These are phyloP conservation scores for Fusarium marasasianum DNA, from an alignment of 2,329 filamentous ascomycete genomes.

Conservation along the genomic window DNA sequence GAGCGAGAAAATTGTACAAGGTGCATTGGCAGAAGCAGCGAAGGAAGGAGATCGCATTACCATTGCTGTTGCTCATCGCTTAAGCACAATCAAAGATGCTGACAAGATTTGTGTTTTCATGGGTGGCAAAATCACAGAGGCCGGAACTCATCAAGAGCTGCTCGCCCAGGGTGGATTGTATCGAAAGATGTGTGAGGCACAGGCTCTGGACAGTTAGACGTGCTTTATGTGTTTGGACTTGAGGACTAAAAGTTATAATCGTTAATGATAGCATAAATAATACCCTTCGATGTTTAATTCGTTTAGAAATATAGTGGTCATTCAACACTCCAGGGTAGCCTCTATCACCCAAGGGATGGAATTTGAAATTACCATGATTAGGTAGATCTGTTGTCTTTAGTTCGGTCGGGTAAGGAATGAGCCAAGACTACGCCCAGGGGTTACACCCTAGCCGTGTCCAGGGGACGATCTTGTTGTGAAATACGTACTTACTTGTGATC, in stretches of 20 bases:
- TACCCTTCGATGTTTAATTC: conserved; percentile 2
- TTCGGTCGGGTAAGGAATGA: background rate
- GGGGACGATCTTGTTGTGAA: background rate
- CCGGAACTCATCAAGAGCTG: conserved; percentile 66
- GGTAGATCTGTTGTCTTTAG: background rate
- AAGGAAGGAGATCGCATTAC: conserved; percentile 68
- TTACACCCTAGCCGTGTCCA: background rate
- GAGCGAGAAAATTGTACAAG: conserved; percentile 67
- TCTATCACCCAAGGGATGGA: background rate
- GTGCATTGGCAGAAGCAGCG: conserved; percentile 78
- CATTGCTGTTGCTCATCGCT: conserved; percentile 80
- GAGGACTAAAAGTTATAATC: conserved; percentile 1
- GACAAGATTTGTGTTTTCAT: conserved; percentile 71
- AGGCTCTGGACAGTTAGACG: conserved; percentile 46
- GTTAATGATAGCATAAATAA: conserved; percentile 25
- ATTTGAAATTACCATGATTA: background rate
- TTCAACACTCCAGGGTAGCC: background rate
- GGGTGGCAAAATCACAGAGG: conserved; percentile 63
- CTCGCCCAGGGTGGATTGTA: conserved; percentile 58
- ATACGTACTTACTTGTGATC: background rate
- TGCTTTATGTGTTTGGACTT: background rate
- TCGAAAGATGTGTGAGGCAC: conserved; percentile 59
- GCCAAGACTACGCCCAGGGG: background rate
- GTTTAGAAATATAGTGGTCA: background rate
- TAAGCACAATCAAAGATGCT: conserved; percentile 86